These are phyloP conservation scores for Colletotrichum sp. DNA, from an alignment of 2,329 filamentous ascomycete genomes.

Conservation along the genomic window DNA sequence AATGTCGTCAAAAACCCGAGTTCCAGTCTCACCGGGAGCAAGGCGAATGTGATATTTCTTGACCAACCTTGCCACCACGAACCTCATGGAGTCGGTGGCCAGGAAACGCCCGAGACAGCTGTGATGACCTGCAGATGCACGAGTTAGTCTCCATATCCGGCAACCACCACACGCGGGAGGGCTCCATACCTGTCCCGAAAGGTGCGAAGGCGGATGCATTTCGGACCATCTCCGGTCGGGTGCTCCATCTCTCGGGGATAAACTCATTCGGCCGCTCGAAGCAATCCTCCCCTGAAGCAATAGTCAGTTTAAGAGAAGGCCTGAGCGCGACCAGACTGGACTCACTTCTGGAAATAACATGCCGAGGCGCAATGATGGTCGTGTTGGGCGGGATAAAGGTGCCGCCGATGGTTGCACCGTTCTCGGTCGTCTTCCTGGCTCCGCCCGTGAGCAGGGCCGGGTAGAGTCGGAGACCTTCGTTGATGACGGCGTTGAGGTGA, in stretches of 20 bases:
- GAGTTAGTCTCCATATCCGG: neutral
- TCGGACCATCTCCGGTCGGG: constrained; percentile 33
- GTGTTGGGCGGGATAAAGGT: constrained; percentile 17
- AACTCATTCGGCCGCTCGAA: constrained; percentile 34
- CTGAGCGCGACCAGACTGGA: neutral
- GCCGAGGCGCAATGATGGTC: constrained; percentile 22
- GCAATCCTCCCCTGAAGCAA: constrained; percentile 26
- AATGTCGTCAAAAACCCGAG: constrained; percentile 15
- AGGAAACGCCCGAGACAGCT: constrained; percentile 19
- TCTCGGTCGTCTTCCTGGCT: constrained; percentile 18
- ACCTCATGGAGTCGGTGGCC: constrained; percentile 14
- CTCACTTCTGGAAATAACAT: constrained; percentile 38
- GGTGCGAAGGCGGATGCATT: constrained; percentile 34
- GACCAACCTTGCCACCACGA: constrained; percentile 15
- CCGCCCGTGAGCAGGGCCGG: constrained; percentile 16
- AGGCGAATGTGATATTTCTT: constrained; percentile 13
- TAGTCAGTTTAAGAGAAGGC: neutral
- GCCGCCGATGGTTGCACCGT: constrained; percentile 14
- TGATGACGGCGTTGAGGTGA: constrained; percentile 26
- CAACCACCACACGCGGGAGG: neutral
- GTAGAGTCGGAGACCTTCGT: constrained; percentile 19
- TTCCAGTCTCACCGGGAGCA: constrained; percentile 12
- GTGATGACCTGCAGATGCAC: neutral
- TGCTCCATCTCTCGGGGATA: constrained; percentile 42
- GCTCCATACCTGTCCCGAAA: constrained; percentile 32